Evolutionary conservation across 1,139 yeast species (phyloP).

Genomic region (Nadsonia commutata): DNA sequence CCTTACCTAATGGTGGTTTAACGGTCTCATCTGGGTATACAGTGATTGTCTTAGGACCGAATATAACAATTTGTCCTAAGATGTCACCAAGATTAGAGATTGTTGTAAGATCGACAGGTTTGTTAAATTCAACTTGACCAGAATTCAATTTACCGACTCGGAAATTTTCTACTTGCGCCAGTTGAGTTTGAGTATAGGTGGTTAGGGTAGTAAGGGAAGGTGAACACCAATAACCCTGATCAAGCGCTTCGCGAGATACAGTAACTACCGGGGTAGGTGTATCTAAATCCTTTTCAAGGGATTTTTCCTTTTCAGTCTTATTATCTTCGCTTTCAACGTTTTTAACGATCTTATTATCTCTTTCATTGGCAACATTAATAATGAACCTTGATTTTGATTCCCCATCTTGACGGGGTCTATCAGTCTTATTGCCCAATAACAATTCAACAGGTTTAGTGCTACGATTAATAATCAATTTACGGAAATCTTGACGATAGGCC

Average conservation of each 20-base stretch:
- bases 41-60: constrained; percentile 42
- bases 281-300: neutral
- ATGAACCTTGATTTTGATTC: neutral
- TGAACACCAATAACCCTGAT: constrained; percentile 63
- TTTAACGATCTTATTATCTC: neutral
- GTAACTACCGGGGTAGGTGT: constrained; percentile 1
- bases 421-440: neutral
- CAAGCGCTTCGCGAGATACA: constrained; percentile 12
- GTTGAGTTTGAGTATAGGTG: constrained; percentile 33
- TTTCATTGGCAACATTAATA: neutral
- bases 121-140: constrained; percentile 61
- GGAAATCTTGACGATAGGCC: neutral
- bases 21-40: constrained; percentile 45
- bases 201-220: constrained; percentile 50
- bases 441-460: neutral
- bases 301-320: neutral
- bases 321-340: neutral
- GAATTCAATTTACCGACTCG: constrained; percentile 60
- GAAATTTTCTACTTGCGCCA: constrained; percentile 48
- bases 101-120: constrained; percentile 58
- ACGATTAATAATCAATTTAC: neutral
- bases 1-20: constrained; percentile 57
- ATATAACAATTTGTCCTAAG: constrained; percentile 45
- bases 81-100: constrained; percentile 30
- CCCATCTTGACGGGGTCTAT: neutral